Base-by-base conservation (phyloP, 495 filamentous ascomycete species). In the Aspergillus carlsbadensis region DNA sequence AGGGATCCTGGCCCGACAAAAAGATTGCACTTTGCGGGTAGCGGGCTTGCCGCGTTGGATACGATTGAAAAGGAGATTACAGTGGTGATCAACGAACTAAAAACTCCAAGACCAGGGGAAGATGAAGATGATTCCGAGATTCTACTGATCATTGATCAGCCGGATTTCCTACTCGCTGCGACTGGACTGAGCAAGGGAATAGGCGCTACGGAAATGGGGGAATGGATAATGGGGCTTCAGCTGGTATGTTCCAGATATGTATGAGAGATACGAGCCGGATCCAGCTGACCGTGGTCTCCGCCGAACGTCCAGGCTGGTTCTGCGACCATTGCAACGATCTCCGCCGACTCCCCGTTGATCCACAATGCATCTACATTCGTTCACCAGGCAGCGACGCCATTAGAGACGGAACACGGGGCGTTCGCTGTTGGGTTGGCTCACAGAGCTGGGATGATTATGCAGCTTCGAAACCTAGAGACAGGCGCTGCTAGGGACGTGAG, bases 401-500 rank as follows among this genome's bases (percentile, higher is more conserved):
- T 94, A 31, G 76, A 78, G 52, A 69, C 78, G 35, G 79, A 86
- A 47, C 87, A 92, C 68, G 80, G 88, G 8, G 78, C 84, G 29
- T 84, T 96, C 46, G 75, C 86, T 37, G 69, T 89, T 53, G 80
- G 78, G 3, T 59, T 89, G 62, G 88, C 87, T n/a, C 91, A 96
- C 70, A 76, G 84, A 63, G 90, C 94, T 10, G 65, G 77, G 8
- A 78, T 80, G 54, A 75, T 89, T 1, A 78, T 92, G 66, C 84
- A 89, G 57, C 70, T 92, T 24, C 78, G 91, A 42, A 78, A 82
- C 57, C 70, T 98, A 56, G 90, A 92, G 62, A 96, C 90, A 0
- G 93, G 93, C 1, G 80, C 84, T 14, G 94, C 93, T 48, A 87
- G 80, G 69, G 93, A 98, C 77, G 89, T 97, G 21, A 96, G 89